phyloP scores from a whole-genome alignment of 139 green algal genomes.

The Chlamydomonas sphaeroides region DNA sequence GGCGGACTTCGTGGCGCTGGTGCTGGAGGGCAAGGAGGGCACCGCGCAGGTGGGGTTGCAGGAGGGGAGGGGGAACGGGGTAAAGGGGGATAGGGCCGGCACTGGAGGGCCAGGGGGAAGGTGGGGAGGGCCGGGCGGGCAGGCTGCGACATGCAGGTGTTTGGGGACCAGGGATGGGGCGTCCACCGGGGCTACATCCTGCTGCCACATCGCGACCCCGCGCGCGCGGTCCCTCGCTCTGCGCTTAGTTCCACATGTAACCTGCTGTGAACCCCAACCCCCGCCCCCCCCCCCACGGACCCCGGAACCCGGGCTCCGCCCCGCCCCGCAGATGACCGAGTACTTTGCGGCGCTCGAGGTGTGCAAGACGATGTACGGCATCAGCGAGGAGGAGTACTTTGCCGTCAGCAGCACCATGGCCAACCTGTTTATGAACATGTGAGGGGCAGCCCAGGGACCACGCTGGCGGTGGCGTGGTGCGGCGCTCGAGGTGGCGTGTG shows the following conservation, averaged over 20 bases:
- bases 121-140: no score
- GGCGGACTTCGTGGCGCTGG: constrained; percentile 56
- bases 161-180: no score
- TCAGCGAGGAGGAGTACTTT: constrained; percentile 60
- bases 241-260: no score
- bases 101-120: no score
- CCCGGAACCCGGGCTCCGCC: no score
- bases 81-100: neutral
- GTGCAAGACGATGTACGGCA: constrained; percentile 46
- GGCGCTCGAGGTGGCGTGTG: no score
- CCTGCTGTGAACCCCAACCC: neutral
- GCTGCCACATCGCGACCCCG: no score
- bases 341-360: constrained; percentile 63
- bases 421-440: constrained; percentile 45
- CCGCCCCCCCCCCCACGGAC: neutral
- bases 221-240: no score
- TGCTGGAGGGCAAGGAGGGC: constrained; percentile 57
- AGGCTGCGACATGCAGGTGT: constrained; percentile 28
- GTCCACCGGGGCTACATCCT: no score
- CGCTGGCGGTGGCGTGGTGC: no score
- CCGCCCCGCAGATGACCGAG: constrained; percentile 4
- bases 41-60: constrained; percentile 3
- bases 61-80: neutral
- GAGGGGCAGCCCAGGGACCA: no score
- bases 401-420: constrained; percentile 51